Percentiles rank a stretch among this genome's conserved stretches.
Evolutionary conservation across 2,329 filamentous ascomycete genomes (phyloP).

Genomic region (Paecilomyces formosus): DNA sequence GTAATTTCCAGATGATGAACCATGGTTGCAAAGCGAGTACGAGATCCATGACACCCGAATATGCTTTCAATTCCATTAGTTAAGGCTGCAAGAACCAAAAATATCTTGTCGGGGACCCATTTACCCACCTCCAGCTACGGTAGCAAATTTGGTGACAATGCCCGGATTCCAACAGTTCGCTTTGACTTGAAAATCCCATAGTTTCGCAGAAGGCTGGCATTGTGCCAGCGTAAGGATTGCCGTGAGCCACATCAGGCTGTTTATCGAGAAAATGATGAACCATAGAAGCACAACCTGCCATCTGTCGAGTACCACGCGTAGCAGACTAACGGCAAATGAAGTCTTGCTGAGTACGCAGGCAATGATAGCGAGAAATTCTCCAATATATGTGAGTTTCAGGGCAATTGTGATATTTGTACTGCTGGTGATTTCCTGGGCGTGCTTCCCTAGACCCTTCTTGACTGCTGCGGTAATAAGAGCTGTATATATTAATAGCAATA

Average conservation of each 20-base stretch:
- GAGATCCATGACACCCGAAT: conserved; percentile 23
- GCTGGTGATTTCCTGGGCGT: conserved; percentile 6
- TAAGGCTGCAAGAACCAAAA: neutral
- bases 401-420: conserved; percentile 9
- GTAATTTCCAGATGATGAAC: conserved; percentile 26
- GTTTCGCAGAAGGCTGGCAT: conserved; percentile 13
- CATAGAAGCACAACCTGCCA: conserved; percentile 30
- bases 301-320: conserved; percentile 25
- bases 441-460: conserved; percentile 7
- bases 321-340: conserved; percentile 33
- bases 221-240: conserved; percentile 14
- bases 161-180: conserved; percentile 13
- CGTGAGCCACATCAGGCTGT: conserved; percentile 12
- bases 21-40: conserved; percentile 31
- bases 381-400: conserved; percentile 15
- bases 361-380: conserved; percentile 29
- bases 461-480: conserved; percentile 12
- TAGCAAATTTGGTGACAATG: conserved; percentile 14
- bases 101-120: neutral
- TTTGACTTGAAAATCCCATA: conserved; percentile 13
- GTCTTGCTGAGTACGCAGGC: conserved; percentile 34
- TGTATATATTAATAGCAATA: conserved; percentile 5
- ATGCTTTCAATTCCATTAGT: conserved; percentile 6
- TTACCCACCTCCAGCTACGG: conserved; percentile 13
- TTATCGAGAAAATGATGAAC: conserved; percentile 22